These are phyloP conservation scores for Boletus coccyginus DNA, from an alignment of 768 basidiomycete genomes.

Conservation along the genomic window DNA sequence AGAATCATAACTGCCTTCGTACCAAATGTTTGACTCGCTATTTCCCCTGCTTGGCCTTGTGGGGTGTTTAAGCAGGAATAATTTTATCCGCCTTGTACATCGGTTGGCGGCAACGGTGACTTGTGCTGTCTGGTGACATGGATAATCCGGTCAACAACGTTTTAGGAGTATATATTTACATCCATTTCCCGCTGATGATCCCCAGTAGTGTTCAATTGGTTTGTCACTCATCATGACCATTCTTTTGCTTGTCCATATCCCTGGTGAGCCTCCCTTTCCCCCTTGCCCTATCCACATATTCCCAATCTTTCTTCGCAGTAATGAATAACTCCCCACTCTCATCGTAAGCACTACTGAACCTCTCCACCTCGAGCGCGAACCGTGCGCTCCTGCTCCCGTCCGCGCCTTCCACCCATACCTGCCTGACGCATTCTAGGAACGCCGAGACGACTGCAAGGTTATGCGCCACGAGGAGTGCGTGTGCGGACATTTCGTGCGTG, in stretches of 20 bases:
- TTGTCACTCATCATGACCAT: neutral
- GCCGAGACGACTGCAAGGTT: slow-evolving; percentile 66
- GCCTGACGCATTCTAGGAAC: slow-evolving; percentile 62
- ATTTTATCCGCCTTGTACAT: neutral
- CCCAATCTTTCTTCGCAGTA: slow-evolving; percentile 56
- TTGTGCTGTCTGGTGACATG: too few relatives aligned
- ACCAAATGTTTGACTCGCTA: neutral
- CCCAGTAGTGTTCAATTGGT: neutral
- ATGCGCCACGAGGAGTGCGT: slow-evolving; percentile 70
- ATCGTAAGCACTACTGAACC: slow-evolving; percentile 54
- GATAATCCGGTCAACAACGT: too few relatives aligned
- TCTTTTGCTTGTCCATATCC: slow-evolving; percentile 47
- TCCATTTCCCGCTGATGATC: neutral
- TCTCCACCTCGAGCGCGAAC: slow-evolving; percentile 47
- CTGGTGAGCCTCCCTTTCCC: slow-evolving; percentile 74
- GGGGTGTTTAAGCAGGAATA: neutral
- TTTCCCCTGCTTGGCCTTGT: neutral
- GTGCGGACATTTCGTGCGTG: slow-evolving; percentile 89
- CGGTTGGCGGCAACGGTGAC: neutral
- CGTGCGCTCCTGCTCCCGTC: neutral
- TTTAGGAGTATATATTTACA: neutral
- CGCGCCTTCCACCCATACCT: slow-evolving; percentile 17
- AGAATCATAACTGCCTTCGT: slow-evolving; percentile 15
- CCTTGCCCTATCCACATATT: slow-evolving; percentile 62
- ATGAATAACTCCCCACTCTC: slow-evolving; percentile 43